Base-by-base conservation (phyloP, 169 alveolate genomes). In the Plasmodium gonderi region DNA sequence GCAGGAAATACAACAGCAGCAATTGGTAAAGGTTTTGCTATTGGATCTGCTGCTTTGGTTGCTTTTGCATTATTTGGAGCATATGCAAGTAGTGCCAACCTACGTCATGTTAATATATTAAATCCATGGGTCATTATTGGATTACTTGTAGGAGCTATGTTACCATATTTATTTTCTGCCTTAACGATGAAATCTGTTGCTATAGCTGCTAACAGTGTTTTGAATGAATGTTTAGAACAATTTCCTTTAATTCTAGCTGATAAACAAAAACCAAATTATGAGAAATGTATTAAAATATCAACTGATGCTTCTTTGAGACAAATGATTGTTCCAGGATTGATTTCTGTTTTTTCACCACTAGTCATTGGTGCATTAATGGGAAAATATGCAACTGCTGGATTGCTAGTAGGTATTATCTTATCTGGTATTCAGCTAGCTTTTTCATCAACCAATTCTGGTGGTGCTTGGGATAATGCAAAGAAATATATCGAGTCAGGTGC, bases 1-100 rank as follows among this genome's bases (percentile, higher is more conserved):
- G 98, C 98, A 12, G 98, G 99, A 75, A 98, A 97, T 95, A 97
- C 98, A 44, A 97, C 99, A 40, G 98, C 98, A 3, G 98, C 98
- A 20, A 96, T 97, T 72, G 98, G 99, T 17, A 95, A 98, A 97
- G 99, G 98, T 47, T 97, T 96, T 78, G 98, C 99, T 77, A 97
- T 97, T 44, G 98, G 98, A 74, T 97, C 98, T 8, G 98, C 99
- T 5, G 98, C 98, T 49, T 85, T 98, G 65, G 99, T 97, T 81
- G 95, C 98, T 38, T 91, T 98, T 65, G 97, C 98, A 44, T 96
- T 98, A 44, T 97, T 96, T 91, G 98, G 98, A 40, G 99, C 98
- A 75, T 98, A 95, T 93, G 93, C 96, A 81, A 96, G 97, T 69
- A 96, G 98, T 68, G 97, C 97, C 11, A 83, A 89, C 14, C 81